Base-by-base conservation (phyloP, 768 basidiomycete species). In the Tylopilus sp. region DNA sequence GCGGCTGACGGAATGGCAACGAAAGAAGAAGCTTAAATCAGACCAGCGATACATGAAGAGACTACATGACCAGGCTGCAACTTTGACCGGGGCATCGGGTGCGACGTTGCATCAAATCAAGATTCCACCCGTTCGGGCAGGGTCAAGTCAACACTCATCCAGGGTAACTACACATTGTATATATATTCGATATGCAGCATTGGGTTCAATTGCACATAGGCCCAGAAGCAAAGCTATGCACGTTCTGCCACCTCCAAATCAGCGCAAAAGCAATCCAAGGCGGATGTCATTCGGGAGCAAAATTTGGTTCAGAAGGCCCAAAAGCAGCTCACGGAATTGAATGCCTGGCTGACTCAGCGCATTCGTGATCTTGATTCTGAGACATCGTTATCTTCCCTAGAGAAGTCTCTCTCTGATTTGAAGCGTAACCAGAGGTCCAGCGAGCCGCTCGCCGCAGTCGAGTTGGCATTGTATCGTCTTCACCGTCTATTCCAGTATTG, bases 61-160 rank as follows among this genome's bases (percentile, higher is more conserved):
- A 12, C 59, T 88, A 49, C 82, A 83, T 46, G 68, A 73, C 46
- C 79, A 81, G 40, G 85, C 86, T 10, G 77, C 76, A 35, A 84
- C 83, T 1, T 62, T 88, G 50, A 83, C 81, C 0, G 86, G 86
- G 0, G 83, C 84, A 6, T 73, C 73, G 0, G 86, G 86, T 1
- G 72, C 69, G 1, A 64, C 65, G 7, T 66, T 88, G 23, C 71
- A 79, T 58, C 76, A 75, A 46, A 75, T 81, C 28, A 70, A 75
- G n/a, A 86, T 88, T 51, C 69, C 73, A 1, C 57, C 74, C 1
- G 75, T 73, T 9, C 64, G 73, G 11, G 59, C 59, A 15, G 28
- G 30, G 4, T 39, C 59, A n/a, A 48, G 35, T 36, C 59, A 41
- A 33, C 30, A 22, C 8, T 13, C 25, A 23, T 22, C 50, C 1